These are phyloP conservation scores for Ascoidea rubescens DNA, from an alignment of 805 yeast genomes.

Conservation along the genomic window DNA sequence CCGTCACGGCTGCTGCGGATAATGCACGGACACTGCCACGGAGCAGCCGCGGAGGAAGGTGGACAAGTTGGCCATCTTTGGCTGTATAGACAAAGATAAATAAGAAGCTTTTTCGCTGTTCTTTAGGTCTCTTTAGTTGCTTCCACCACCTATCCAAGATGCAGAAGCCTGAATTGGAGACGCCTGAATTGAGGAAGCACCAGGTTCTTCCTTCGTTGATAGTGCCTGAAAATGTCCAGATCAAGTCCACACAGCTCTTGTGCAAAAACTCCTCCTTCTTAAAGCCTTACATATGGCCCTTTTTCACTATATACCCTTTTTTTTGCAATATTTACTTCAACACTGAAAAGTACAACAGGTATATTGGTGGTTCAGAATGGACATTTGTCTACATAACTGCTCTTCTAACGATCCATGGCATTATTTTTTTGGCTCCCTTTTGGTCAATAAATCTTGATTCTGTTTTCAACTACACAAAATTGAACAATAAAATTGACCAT, in stretches of 20 bases:
- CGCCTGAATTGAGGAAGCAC: too few species aligned
- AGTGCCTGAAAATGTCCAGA: neutral
- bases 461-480: slow-evolving; percentile 42
- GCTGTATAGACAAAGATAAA: too few species aligned
- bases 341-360: slow-evolving; percentile 49
- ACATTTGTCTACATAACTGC: slow-evolving; percentile 78
- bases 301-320: slow-evolving; percentile 61
- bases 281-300: slow-evolving; percentile 69
- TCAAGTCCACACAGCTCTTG: neutral
- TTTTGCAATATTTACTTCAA: slow-evolving; percentile 49
- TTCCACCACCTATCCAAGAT: too few species aligned
- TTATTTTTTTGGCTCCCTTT: slow-evolving; percentile 82
- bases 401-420: slow-evolving; percentile 54
- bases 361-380: slow-evolving; percentile 89
- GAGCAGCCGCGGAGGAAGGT: too few species aligned
- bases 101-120: too few species aligned
- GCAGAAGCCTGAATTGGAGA: too few species aligned
- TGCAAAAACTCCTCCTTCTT: neutral
- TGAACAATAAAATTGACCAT: slow-evolving; percentile 24
- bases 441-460: slow-evolving; percentile 74
- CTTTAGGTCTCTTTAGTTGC: too few species aligned
- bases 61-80: too few species aligned
- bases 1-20: too few species aligned
- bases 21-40: too few species aligned
- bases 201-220: too few species aligned